Conservation (phyloP, 306 rosid species). For the Fragaria nilgerrensis region DNA sequence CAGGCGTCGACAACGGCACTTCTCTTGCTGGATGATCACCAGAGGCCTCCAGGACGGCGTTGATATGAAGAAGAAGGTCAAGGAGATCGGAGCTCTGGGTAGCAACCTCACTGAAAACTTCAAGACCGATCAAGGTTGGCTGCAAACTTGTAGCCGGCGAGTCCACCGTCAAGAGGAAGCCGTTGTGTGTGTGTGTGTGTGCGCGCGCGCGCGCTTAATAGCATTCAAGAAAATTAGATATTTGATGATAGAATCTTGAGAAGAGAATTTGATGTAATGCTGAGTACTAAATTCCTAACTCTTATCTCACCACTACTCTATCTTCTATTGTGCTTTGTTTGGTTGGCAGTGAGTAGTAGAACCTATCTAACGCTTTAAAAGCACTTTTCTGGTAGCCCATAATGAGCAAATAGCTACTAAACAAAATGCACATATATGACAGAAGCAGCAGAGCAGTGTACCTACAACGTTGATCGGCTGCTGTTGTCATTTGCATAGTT, state of each 20-base stretch:
- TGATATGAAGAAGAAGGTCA: no score
- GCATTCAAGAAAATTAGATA: neutral
- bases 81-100: no score
- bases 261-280: no score
- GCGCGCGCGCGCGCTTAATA: neutral
- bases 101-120: no score
- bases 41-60: no score
- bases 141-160: no score
- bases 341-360: neutral
- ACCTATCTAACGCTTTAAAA: neutral
- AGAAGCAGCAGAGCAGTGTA: conserved; percentile 39
- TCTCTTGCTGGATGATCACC: no score
- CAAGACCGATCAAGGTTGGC: no score
- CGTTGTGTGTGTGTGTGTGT: no score
- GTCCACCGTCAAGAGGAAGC: no score
- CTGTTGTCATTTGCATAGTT: conserved; percentile 89
- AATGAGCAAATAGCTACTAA: neutral
- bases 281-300: no score
- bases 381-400: neutral
- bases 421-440: conserved; percentile 19
- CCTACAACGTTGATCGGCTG: conserved; percentile 87
- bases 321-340: neutral
- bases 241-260: neutral
- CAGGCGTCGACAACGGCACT: no score
- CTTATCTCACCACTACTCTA: neutral